Evolutionary conservation across 176 grass and related monocot genomes (phyloP), one percentile per base, ranked within the genome.

Genomic region (Phoenix dactylifera): DNA sequence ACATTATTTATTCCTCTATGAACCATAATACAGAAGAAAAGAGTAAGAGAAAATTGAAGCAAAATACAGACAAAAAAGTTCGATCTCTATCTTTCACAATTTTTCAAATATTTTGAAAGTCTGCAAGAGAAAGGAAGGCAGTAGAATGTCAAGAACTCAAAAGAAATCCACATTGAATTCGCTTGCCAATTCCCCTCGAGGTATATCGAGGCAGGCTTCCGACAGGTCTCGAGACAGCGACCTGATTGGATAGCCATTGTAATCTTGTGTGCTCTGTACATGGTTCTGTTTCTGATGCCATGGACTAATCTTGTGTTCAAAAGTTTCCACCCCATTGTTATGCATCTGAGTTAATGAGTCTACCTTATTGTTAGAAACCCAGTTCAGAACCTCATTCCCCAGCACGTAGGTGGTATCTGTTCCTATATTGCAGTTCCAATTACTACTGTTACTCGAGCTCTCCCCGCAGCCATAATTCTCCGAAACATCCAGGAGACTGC

Each of bases 141-240:
- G 61, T 55, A 67, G 76, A 52, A 22, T 49, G 62, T 3, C 39
- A 48, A 18, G 23, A 72, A 60, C 26, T 82, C 60, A 89, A 15
- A 79, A 89, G 64, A 80, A 89, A 25, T 95, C 90, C 71, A 95
- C 60, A 71, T 86, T 79, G 74, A 95, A 85, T 15, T 91, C 88
- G 64, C 66, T 75, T 28, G 74, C 65, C 52, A 77, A 48, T 18
- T 64, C 24, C 57, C 58, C 73, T 18, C 77, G 79, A 55, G 74
- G 32, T 69, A 75, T 20, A 74, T 76, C 74, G 73, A 95, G 86
- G 74, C 72, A 77, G 44, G 76, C 35, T 10, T 44, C 35, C 2
- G 35, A 12, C 7, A 44, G 35, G 35, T 44, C 35, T 44, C 35
- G 35, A 44, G 35, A 44, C 35, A 44, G 7, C 2, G 35, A 44